These are phyloP conservation scores for Alloascoidea africana DNA, from an alignment of 805 yeast species.

Conservation along the genomic window DNA sequence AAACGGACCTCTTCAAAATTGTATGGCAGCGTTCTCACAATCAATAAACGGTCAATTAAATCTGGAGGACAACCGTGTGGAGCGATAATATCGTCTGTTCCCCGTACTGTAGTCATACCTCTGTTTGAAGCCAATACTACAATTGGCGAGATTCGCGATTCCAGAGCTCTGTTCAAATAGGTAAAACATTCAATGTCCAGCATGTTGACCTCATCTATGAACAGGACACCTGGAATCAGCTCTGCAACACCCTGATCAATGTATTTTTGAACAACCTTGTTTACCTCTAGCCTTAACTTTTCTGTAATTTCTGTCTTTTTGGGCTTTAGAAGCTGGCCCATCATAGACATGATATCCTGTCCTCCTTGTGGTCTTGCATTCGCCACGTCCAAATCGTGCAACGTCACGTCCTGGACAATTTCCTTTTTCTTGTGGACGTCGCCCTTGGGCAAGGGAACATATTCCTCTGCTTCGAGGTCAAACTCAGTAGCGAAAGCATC, in stretches of 20 bases:
- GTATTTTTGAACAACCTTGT: conserved; percentile 89
- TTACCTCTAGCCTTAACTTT: conserved; percentile 83
- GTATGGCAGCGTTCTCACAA: conserved; percentile 88
- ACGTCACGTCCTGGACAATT: conserved; percentile 91
- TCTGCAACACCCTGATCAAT: conserved; percentile 98
- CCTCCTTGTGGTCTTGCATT: conserved; percentile 96
- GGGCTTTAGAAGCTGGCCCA: conserved; percentile 94
- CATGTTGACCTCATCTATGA: conserved; percentile 98
- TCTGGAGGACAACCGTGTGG: conserved; percentile 98
- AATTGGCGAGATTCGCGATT: conserved; percentile 82
- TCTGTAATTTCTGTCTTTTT: conserved; percentile 95
- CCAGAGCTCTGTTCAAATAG: conserved; percentile 85
- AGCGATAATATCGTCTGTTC: conserved; percentile 67
- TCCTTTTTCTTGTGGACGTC: conserved; percentile 97
- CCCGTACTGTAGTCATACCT: conserved; percentile 84
- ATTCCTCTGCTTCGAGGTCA: conserved; percentile 96
- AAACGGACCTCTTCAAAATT: conserved; percentile 64
- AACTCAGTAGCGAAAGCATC: conserved; percentile 98
- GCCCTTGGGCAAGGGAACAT: conserved; percentile 96
- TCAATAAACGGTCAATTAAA: conserved; percentile 78
- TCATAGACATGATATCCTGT: conserved; percentile 88
- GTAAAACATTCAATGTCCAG: conserved; percentile 95
- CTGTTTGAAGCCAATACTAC: conserved; percentile 94
- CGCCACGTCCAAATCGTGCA: conserved; percentile 93
- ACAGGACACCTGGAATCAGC: conserved; percentile 92